These are phyloP conservation scores for Boletus pseudopeckii DNA, from an alignment of 768 basidiomycete species.

Conservation along the genomic window DNA sequence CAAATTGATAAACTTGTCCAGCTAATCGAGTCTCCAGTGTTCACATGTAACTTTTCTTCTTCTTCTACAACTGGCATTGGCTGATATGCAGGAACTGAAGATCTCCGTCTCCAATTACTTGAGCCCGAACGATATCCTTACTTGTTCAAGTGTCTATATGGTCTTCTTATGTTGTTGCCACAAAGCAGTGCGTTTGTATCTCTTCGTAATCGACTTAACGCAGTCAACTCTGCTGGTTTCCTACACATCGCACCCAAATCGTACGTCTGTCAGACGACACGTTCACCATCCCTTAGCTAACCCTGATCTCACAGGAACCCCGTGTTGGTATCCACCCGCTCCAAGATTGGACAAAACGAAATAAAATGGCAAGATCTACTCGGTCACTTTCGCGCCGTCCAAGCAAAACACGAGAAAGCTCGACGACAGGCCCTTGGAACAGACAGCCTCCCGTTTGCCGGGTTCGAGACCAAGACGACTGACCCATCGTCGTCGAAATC, in stretches of 20 bases:
- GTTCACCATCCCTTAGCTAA: neutral
- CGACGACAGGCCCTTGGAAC: conserved; percentile 72
- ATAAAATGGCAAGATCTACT: conserved; percentile 98
- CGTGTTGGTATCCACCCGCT: conserved; percentile 49
- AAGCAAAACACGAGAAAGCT: conserved; percentile 89
- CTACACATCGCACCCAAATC: conserved; percentile 85
- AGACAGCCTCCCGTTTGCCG: conserved; percentile 50
- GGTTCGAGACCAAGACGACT: conserved; percentile 37
- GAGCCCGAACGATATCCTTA: conserved; percentile 97
- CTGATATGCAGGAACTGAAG: conserved; percentile 34
- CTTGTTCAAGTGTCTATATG: conserved; percentile 96
- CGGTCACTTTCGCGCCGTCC: conserved; percentile 85
- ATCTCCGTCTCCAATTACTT: conserved; percentile 86
- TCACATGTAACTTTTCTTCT: conserved; percentile 69
- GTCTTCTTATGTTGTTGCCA: conserved; percentile 92
- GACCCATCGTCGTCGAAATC: conserved; percentile 16
- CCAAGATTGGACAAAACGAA: conserved; percentile 79
- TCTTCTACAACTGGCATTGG: neutral
- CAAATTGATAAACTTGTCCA: conserved; percentile 98
- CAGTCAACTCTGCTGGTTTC: conserved; percentile 94
- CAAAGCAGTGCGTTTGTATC: conserved; percentile 97
- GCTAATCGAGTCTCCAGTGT: conserved; percentile 96
- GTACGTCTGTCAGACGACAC: conserved; percentile 41
- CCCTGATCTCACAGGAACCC: conserved; percentile 33
- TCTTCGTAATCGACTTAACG: conserved; percentile 87